Conservation (phyloP, 495 filamentous ascomycete genomes). For the Xylaria nigripes region DNA sequence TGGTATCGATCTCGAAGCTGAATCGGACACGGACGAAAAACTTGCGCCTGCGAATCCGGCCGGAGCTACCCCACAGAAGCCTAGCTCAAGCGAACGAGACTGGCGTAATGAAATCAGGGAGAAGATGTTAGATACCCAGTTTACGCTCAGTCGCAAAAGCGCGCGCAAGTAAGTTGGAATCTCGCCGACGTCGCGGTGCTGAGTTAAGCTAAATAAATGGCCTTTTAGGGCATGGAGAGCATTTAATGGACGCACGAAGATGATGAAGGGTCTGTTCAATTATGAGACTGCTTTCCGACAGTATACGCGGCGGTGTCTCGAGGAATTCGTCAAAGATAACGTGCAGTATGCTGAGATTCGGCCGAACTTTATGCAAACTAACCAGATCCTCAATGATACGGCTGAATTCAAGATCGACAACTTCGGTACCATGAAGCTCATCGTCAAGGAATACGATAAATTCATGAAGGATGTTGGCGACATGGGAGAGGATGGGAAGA, state of each 20-base stretch:
- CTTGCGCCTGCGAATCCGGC: not conserved
- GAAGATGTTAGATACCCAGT: constrained; percentile 2
- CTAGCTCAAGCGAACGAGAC: not conserved
- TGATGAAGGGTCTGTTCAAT: constrained; percentile 55
- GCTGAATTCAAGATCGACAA: constrained; percentile 36
- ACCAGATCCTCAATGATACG: constrained; percentile 41
- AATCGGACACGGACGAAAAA: not conserved
- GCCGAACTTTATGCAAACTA: constrained; percentile 49
- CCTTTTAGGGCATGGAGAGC: constrained; percentile 43
- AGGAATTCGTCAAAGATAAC: constrained; percentile 45
- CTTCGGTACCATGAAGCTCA: constrained; percentile 42
- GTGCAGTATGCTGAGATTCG: constrained; percentile 53
- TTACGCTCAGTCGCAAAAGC: not conserved
- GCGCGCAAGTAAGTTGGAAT: constrained; percentile 4
- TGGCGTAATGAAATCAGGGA: constrained; percentile 2
- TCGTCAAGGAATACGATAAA: constrained; percentile 38
- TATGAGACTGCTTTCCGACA: constrained; percentile 43
- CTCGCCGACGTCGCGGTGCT: not conserved
- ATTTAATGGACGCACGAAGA: constrained; percentile 47
- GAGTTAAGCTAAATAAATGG: no score
- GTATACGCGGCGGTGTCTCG: constrained; percentile 40
- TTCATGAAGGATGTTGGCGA: constrained; percentile 33
- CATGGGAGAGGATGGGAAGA: constrained; percentile 18
- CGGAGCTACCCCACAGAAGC: not conserved
- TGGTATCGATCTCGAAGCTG: not conserved